These are phyloP conservation scores for Rhododendron ferrugineum DNA, from an alignment of 148 eudicot genomes.

Conservation along the genomic window DNA sequence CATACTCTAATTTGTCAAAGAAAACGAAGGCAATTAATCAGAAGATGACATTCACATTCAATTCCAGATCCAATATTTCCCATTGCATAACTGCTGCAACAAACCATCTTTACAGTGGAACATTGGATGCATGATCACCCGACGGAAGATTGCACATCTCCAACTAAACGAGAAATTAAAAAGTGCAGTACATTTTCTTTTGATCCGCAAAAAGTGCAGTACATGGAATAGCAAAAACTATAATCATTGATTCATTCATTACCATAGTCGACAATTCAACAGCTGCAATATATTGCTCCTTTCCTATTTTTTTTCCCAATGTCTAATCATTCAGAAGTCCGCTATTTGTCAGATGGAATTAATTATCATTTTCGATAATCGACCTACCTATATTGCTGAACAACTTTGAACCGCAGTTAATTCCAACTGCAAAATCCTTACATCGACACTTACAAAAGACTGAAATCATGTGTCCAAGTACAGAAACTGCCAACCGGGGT, in stretches of 20 bases:
- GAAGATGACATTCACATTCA: not conserved
- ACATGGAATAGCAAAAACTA: not conserved
- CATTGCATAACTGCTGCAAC: not conserved
- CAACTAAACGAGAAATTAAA: not conserved
- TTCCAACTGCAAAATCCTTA: too few species aligned
- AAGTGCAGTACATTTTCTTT: too few species aligned
- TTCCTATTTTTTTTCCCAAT: too few species aligned
- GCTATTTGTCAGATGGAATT: too few species aligned
- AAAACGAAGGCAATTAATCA: not conserved
- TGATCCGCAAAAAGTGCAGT: not conserved
- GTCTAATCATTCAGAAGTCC: too few species aligned
- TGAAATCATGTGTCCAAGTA: too few species aligned
- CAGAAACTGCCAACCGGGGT: too few species aligned
- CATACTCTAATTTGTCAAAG: not conserved
- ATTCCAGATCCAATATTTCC: not conserved
- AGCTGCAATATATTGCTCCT: not conserved
- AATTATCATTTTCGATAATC: too few species aligned
- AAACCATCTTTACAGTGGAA: not conserved
- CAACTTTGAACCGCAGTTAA: too few species aligned
- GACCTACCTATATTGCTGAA: too few species aligned
- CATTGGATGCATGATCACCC: not conserved
- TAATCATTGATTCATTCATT: not conserved
- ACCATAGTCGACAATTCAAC: not conserved
- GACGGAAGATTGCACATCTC: not conserved
- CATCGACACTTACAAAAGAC: too few species aligned